A percentile compares a stretch with the other conserved stretches of the same genome.
Evolutionary conservation across 768 basidiomycete genomes (phyloP).

Genomic region (Boletales sp.): DNA sequence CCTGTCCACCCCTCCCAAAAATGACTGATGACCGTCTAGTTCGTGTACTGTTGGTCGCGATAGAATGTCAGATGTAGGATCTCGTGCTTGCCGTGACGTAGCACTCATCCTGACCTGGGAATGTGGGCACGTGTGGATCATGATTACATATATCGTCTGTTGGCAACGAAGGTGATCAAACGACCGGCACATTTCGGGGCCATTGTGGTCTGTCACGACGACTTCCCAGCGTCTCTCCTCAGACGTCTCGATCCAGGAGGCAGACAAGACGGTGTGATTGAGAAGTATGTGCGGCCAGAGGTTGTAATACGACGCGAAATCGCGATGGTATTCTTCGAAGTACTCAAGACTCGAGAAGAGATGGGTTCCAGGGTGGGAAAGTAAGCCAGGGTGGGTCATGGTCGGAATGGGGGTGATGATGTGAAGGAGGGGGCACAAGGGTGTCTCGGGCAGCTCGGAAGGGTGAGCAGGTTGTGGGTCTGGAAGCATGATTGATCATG

Average conservation of each 20-base stretch:
- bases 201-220: constrained; percentile 25
- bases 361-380: constrained; percentile 45
- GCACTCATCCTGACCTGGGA: constrained; percentile 48
- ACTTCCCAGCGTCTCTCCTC: constrained; percentile 44
- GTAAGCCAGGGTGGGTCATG: constrained; percentile 59
- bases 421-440: constrained; percentile 49
- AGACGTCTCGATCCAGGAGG: constrained; percentile 42
- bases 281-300: constrained; percentile 39
- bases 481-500: constrained; percentile 26
- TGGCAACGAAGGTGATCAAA: constrained; percentile 58
- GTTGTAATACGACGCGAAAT: constrained; percentile 38
- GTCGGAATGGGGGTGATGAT: constrained; percentile 55
- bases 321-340: constrained; percentile 44
- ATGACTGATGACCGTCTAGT: constrained; percentile 46
- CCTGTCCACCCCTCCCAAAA: constrained; percentile 44
- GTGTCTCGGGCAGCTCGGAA: constrained; percentile 50
- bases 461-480: constrained; percentile 33
- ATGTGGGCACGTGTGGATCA: constrained; percentile 43
- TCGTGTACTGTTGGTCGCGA: constrained; percentile 41
- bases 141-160: constrained; percentile 59
- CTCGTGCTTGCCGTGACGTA: constrained; percentile 34
- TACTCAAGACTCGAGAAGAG: constrained; percentile 48
- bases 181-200: constrained; percentile 16
- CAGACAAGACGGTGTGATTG: constrained; percentile 40
- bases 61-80: constrained; percentile 54